Evolutionary conservation across 768 basidiomycete genomes (phyloP), one percentile per base, ranked within the genome.

Genomic region (Mycena albidolilacea): DNA sequence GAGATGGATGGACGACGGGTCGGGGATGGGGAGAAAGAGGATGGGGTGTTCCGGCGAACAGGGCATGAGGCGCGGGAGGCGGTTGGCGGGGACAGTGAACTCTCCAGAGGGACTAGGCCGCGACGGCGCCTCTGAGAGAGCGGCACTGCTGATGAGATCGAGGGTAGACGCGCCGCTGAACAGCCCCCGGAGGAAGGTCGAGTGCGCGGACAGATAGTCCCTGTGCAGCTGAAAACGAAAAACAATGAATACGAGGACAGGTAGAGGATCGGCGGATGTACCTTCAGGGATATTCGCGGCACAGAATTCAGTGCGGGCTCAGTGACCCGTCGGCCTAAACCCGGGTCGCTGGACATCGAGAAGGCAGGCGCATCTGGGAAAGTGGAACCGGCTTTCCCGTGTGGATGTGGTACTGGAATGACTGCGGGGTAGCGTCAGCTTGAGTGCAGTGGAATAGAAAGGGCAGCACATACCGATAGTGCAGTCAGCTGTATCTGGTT

Each of bases 141-240:
- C 77, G 64, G 82, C 76, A 50, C 83, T 74, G 54, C 83, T 82
- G 75, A 91, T 86, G 70, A 93, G 85, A 74, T 93, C 89, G 72
- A 90, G 81, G 14, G 91, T 85, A 30, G 89, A 88, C 50, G 90
- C 85, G 37, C 93, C 93, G 76, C 89, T 90, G 79, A 97, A 89
- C 50, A 97, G 86, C 10, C 87, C 88, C 46, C 91, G 86, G 59
- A 97, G 84, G 64, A 95, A 90, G 57, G 87, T 86, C 0, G 95
- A 96, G 80, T 96, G 94, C 19, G 93, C 91, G n/a, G 90, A 90
- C 55, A 97, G 88, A 78, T 92, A 95, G 79, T 94, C 93, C 75
- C 89, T 86, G 77, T 97, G 96, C 37, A 96, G 83, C 94, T 95
- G 76, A 23, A 37, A 44, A 54, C 9, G 17, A 23, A 11, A 17